Base-by-base conservation (phyloP, 2,329 filamentous ascomycete genomes). In the Leptographium wingfieldii region DNA sequence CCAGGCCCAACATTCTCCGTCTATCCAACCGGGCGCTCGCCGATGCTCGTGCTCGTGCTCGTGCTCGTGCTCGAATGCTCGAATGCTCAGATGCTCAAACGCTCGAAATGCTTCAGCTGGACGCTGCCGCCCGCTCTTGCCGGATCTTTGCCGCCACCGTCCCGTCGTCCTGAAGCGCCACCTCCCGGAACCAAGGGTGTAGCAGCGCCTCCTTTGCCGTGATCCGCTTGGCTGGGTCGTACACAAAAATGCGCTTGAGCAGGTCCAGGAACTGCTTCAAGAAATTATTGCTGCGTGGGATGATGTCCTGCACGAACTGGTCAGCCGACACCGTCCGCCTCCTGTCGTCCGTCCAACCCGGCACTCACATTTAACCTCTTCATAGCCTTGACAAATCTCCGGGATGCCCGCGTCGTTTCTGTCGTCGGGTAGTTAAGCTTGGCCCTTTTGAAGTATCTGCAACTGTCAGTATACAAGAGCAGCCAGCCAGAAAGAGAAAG, bases 361-460 rank as follows among this genome's bases (percentile, higher is more conserved):
- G 7, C 38, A 58, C 61, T 27, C 73, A 87, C 84, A 62, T 80
- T 76, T 33, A 88, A 72, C 59, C 77, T 77, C 70, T 87, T 87
- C 85, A 88, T 88, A n/a, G 83, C 84, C 69, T 84, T 84, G 14
- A 88, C 85, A 67, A 87, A 88, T 66, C 83, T 76, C 63, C 79
- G 76, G 1, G 84, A 87, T 3, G 84, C 83, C 60, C 84, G 75
- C 0, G 82, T 84, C 0, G 85, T 87, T 14, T 87, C 84, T 2
- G 73, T 65, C 2, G 78, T 80, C 3, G 85, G 85, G 64, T 87
- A 88, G 65, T 87, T 84, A 25, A 88, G 75, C 68, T 79, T 82
- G 43, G 80, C 73, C 27, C 84, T 76, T 69, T 86, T 87, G 70
- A 88, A 88, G 66, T 84, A 87, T 66, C 84, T 87, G 57, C 19